These are phyloP conservation scores for Rutstroemia sp. DNA, from an alignment of 2,329 filamentous ascomycete species.

Conservation along the genomic window DNA sequence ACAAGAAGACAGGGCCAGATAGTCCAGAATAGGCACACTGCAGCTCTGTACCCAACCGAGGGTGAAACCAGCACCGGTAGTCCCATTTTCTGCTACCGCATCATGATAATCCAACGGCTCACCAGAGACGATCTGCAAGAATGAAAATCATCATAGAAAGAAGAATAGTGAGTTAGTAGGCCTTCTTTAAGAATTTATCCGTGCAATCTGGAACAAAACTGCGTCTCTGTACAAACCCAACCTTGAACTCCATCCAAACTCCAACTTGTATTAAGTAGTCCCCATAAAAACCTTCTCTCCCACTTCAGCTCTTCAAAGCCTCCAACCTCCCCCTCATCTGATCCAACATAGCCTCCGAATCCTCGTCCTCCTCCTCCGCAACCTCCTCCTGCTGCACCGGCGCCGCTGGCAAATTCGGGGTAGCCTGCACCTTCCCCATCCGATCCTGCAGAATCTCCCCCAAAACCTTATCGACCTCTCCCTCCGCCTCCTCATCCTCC, in stretches of 20 bases:
- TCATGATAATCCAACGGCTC: too few species aligned
- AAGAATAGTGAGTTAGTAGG: too few species aligned
- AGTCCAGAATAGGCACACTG: too few species aligned
- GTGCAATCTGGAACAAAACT: not conserved
- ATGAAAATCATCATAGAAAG: too few species aligned
- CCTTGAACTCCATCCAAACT: not conserved
- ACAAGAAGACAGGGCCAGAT: too few species aligned
- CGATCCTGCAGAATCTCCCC: slow-evolving; percentile 83
- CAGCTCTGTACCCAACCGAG: too few species aligned
- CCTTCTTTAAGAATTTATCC: not conserved
- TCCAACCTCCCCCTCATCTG: slow-evolving; percentile 91
- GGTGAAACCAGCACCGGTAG: too few species aligned
- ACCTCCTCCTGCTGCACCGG: slow-evolving; percentile 43
- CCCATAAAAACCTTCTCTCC: not conserved
- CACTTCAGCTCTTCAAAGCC: slow-evolving; percentile 70
- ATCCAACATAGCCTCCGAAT: slow-evolving; percentile 82
- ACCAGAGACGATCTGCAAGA: too few species aligned
- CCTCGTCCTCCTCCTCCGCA: slow-evolving; percentile 69
- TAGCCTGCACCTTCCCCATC: slow-evolving; percentile 57
- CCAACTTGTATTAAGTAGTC: not conserved
- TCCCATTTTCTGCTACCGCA: too few species aligned
- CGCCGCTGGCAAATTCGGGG: slow-evolving; percentile 46
- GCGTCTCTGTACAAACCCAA: not conserved
- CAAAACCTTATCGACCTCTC: slow-evolving; percentile 87
- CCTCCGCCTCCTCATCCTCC: slow-evolving; percentile 67